Conservation (phyloP, 352 stramenopile genomes). For the Phytopythium ostracodes region DNA sequence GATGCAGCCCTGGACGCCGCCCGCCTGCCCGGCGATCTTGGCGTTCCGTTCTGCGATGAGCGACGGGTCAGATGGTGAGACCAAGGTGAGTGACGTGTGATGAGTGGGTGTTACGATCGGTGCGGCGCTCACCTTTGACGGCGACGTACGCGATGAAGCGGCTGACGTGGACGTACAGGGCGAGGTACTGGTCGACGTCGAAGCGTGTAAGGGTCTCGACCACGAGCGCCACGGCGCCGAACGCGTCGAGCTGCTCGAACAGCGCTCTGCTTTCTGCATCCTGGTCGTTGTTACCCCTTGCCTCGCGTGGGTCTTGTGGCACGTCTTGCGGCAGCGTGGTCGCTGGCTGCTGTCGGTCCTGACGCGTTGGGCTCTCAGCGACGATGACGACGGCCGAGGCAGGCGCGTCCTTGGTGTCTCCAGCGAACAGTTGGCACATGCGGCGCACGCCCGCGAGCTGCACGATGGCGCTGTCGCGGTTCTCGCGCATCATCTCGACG, state of each 20-base stretch:
- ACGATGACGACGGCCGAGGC: slow-evolving; percentile 17
- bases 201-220: slow-evolving; percentile 43
- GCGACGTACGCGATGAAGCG: slow-evolving; percentile 63
- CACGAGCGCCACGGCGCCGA: slow-evolving; percentile 30
- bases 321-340: neutral
- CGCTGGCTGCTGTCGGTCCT: slow-evolving; percentile 7
- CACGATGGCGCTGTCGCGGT: slow-evolving; percentile 51
- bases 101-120: neutral
- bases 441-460: slow-evolving; percentile 48
- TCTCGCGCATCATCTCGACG: slow-evolving; percentile 67
- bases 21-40: slow-evolving; percentile 54
- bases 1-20: slow-evolving; percentile 59
- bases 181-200: slow-evolving; percentile 49
- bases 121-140: slow-evolving; percentile 30
- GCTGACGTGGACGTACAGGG: slow-evolving; percentile 54
- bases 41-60: slow-evolving; percentile 36
- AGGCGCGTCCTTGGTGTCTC: slow-evolving; percentile 18
- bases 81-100: neutral
- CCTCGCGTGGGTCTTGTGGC: neutral
- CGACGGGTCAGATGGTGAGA: neutral
- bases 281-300: slow-evolving; percentile 3
- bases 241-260: slow-evolving; percentile 40
- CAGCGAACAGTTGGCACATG: slow-evolving; percentile 43
- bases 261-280: slow-evolving; percentile 22
- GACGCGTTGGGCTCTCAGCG: slow-evolving; percentile 8